These are phyloP conservation scores for Lindgomyces ingoldianus DNA, from an alignment of 495 filamentous ascomycete species.

Conservation along the genomic window DNA sequence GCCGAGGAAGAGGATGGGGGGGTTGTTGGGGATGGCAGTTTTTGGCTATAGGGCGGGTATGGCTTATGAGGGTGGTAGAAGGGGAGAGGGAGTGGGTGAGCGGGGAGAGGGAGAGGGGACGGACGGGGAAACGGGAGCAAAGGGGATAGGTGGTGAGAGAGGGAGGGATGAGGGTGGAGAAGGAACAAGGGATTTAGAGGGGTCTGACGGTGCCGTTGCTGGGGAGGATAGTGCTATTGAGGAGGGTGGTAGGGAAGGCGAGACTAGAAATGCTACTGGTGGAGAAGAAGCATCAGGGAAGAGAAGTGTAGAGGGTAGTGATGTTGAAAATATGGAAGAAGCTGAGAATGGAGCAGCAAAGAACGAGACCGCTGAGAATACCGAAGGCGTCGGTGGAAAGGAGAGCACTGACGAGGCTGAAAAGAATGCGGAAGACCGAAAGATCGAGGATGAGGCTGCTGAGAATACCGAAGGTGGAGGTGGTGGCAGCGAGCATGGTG, in stretches of 20 bases:
- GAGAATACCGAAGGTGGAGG: too few species aligned
- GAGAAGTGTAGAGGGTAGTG: not conserved
- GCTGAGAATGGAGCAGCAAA: not conserved
- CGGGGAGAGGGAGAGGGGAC: not conserved
- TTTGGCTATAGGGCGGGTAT: conserved; percentile 15
- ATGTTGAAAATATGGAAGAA: not conserved
- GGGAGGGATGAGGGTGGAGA: not conserved
- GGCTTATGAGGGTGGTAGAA: conserved; percentile 11
- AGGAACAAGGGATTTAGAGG: not conserved
- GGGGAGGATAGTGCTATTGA: not conserved
- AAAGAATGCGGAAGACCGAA: too few species aligned
- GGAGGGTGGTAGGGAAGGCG: not conserved
- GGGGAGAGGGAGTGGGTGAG: not conserved
- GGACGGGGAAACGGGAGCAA: not conserved
- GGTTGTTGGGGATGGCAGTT: conserved; percentile 19
- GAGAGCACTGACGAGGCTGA: too few species aligned
- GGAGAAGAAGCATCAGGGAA: not conserved
- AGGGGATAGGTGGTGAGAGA: not conserved
- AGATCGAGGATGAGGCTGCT: too few species aligned
- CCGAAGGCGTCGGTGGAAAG: too few species aligned
- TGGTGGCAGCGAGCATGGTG: too few species aligned
- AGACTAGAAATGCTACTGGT: not conserved
- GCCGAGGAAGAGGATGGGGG: conserved; percentile 22
- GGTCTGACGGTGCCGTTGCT: not conserved
- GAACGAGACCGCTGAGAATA: too few species aligned